phyloP scores from a whole-genome alignment of 75 land plant species.

The Isoetes taiwanensis region DNA sequence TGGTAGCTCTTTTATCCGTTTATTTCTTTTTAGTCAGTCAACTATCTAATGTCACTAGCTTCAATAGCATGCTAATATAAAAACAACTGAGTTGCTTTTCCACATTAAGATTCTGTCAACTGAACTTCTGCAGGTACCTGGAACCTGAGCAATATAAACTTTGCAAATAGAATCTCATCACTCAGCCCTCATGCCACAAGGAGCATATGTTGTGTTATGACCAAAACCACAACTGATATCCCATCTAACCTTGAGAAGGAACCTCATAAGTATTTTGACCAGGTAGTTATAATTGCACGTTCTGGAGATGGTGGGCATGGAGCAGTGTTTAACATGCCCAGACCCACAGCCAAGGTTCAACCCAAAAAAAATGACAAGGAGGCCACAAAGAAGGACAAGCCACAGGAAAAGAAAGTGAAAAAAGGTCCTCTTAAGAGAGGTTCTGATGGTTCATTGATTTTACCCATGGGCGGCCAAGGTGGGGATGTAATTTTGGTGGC shows the following conservation, averaged over 20 bases:
- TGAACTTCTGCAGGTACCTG: too few species aligned
- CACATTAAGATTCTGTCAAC: too few species aligned
- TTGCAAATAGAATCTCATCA: too few species aligned
- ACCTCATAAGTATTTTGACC: slow-evolving; percentile 92
- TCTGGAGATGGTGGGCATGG: slow-evolving; percentile 98
- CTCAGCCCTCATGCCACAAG: too few species aligned
- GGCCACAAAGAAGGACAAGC: slow-evolving; percentile 16
- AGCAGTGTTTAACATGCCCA: slow-evolving; percentile 62
- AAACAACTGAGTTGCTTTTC: too few species aligned
- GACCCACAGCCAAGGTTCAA: slow-evolving; percentile 23
- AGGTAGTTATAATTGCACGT: slow-evolving; percentile 77
- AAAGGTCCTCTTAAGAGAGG: slow-evolving; percentile 41
- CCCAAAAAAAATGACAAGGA: slow-evolving; percentile 25
- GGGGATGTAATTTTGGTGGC: slow-evolving; percentile 85
- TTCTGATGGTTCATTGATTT: slow-evolving; percentile 67
- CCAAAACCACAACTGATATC: background rate
- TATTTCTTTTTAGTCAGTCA: too few species aligned
- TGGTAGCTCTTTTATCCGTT: too few species aligned
- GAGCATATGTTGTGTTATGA: too few species aligned
- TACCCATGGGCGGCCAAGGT: slow-evolving; percentile 96
- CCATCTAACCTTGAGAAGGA: slow-evolving; percentile 39
- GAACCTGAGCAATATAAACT: too few species aligned
- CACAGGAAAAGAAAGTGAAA: slow-evolving; percentile 29
- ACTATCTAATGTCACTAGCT: too few species aligned
- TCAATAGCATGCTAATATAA: too few species aligned